Conservation (phyloP, 2,329 filamentous ascomycete genomes). For the Neofusicoccum laricinum region DNA sequence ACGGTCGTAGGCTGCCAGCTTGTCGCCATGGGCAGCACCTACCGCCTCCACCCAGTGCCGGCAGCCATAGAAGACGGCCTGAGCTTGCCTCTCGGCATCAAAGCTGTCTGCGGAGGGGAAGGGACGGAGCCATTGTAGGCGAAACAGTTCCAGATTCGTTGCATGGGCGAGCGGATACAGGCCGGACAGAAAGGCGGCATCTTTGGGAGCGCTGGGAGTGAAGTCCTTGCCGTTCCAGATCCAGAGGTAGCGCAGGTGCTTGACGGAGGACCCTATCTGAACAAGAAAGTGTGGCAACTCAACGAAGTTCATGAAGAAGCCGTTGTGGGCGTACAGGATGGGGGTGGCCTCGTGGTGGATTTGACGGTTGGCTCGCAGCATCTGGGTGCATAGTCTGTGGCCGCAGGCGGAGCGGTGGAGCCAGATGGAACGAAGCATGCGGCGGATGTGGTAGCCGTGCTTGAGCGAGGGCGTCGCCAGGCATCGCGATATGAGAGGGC, state of each 20-base stretch:
- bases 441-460: not conserved
- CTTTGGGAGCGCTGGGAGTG: not conserved
- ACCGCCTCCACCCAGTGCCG: not conserved
- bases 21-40: not conserved
- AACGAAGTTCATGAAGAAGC: not conserved
- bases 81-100: not conserved
- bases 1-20: not conserved
- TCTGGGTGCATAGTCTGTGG: not conserved
- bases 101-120: not conserved
- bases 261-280: not conserved
- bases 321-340: not conserved
- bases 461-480: not conserved
- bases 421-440: not conserved
- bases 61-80: not conserved
- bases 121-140: not conserved
- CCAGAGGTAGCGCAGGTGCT: not conserved
- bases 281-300: not conserved
- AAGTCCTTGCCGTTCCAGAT: not conserved
- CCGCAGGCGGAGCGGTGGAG: not conserved
- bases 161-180: not conserved
- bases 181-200: not conserved
- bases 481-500: not conserved
- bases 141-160: not conserved
- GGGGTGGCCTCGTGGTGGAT: not conserved
- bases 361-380: not conserved